Evolutionary conservation across 2,329 filamentous ascomycete genomes (phyloP), one percentile per base, ranked within the genome.

Genomic region (Pseudocercospora macadamiae): DNA sequence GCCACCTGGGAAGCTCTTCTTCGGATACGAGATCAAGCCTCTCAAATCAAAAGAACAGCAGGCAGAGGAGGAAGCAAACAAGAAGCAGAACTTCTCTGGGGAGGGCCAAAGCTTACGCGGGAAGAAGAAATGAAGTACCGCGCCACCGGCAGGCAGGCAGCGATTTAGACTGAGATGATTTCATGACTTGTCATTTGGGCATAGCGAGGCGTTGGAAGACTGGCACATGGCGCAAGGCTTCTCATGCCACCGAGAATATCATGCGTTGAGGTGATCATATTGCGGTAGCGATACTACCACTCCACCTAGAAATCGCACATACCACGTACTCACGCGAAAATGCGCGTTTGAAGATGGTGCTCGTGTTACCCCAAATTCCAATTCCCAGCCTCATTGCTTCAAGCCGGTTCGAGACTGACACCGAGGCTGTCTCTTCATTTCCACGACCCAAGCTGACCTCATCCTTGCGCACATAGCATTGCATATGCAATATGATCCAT

Each of bases 21-120:
- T 99, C 64, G 95, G 95, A 2, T 99, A 97, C 70, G 89, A 96
- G 70, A 84, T 96, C 72, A 96, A 89, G 74, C 93, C 93, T 0
- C 82, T 96, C 39, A 93, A 91, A 79, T 90, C 90, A 7, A 88
- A 86, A 32, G 86, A 91, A 58, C 84, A 86, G 52, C 82, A 87
- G 60, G 86, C 89, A 59, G 83, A 86, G 34, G 71, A 76, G 14
- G 83, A 86, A 61, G 81, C 86, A n/a, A 81, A 83, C 3, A 81
- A 76, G 57, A 96, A 96, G 75, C 86, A 88, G 3, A 64, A 70
- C 37, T 74, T 74, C 64, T 49, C 58, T 2, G 93, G 93, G 0
- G 86, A 90, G 64, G 93, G 93, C 0, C 90, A 97, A 74, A 95
- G 89, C 4, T 77, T 97, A 1, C 80, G 83, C 28, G 96, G 93